Conservation (phyloP, 1,139 yeast genomes). For the Lodderomyces oxycetoniae region DNA sequence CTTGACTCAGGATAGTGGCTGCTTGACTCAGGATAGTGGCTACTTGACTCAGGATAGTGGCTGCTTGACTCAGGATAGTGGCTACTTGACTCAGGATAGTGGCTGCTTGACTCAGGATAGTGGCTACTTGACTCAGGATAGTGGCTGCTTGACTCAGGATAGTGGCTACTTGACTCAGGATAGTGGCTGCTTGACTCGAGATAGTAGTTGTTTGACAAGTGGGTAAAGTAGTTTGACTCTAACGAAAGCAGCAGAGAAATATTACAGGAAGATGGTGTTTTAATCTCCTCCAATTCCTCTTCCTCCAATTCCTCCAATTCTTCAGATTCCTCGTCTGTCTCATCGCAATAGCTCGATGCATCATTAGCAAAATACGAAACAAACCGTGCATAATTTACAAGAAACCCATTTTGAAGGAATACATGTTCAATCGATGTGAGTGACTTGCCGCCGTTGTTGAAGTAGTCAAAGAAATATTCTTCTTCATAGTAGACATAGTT, state of each 20-base stretch:
- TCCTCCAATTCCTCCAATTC: constrained; percentile 10
- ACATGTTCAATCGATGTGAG: constrained; percentile 5
- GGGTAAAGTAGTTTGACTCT: background rate
- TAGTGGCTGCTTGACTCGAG: too few species aligned
- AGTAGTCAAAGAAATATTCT: constrained; percentile 14
- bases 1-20: too few species aligned
- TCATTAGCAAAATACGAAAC: constrained; percentile 11
- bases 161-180: too few species aligned
- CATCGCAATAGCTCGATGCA: constrained; percentile 9
- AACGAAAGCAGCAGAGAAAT: too few species aligned
- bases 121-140: too few species aligned
- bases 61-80: too few species aligned
- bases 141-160: too few species aligned
- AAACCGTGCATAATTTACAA: constrained; percentile 12
- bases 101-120: too few species aligned
- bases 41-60: too few species aligned
- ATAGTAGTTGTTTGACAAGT: background rate
- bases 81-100: too few species aligned
- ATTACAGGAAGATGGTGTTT: background rate
- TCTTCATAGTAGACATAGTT: constrained; percentile 15
- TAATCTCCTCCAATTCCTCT: constrained; percentile 7
- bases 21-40: too few species aligned
- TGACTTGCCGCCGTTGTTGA: constrained; percentile 8
- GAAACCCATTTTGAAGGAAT: constrained; percentile 12
- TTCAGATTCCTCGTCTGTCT: too few species aligned